Conservation (phyloP, 1,284 basidiomycete species). For the Tausonia pullulans region DNA sequence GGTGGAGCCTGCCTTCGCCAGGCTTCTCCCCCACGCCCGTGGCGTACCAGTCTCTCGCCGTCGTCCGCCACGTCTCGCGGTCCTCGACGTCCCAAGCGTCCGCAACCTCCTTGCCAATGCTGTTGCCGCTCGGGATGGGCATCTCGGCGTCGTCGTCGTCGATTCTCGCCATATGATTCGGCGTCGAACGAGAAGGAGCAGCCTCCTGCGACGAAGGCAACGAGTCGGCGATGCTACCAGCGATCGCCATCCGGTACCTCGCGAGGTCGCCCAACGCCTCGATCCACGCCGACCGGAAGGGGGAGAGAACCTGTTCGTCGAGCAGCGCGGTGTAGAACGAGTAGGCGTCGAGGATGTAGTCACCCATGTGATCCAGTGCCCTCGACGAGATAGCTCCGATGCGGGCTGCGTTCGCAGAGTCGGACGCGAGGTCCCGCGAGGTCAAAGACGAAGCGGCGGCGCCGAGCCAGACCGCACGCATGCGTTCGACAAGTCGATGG, state of each 20-base stretch:
- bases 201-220: slow-evolving; percentile 36
- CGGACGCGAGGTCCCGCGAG: not conserved
- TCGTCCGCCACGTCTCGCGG: slow-evolving; percentile 79
- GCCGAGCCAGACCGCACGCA: slow-evolving; percentile 64
- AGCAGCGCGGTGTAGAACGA: slow-evolving; percentile 81
- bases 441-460: not conserved
- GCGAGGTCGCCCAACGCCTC: slow-evolving; percentile 94
- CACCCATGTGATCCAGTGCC: slow-evolving; percentile 59
- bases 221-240: slow-evolving; percentile 31
- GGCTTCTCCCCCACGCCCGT: slow-evolving; percentile 77
- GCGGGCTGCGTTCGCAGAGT: not conserved
- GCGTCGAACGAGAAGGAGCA: slow-evolving; percentile 22
- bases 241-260: slow-evolving; percentile 88
- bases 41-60: slow-evolving; percentile 88
- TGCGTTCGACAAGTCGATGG: slow-evolving; percentile 75
- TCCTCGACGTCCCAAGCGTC: slow-evolving; percentile 80
- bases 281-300: slow-evolving; percentile 76
- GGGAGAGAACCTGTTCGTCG: slow-evolving; percentile 61
- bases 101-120: slow-evolving; percentile 77
- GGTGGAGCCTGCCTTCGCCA: slow-evolving; percentile 81
- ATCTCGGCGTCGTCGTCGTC: slow-evolving; percentile 22
- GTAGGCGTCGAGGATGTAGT: slow-evolving; percentile 92
- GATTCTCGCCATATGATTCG: slow-evolving; percentile 17
- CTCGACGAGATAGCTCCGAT: slow-evolving; percentile 15
- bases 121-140: slow-evolving; percentile 42